A percentile compares a stretch with the other conserved stretches of the same genome.
phyloP scores from a whole-genome alignment of 805 yeast genomes.

The Candida insectorum region DNA sequence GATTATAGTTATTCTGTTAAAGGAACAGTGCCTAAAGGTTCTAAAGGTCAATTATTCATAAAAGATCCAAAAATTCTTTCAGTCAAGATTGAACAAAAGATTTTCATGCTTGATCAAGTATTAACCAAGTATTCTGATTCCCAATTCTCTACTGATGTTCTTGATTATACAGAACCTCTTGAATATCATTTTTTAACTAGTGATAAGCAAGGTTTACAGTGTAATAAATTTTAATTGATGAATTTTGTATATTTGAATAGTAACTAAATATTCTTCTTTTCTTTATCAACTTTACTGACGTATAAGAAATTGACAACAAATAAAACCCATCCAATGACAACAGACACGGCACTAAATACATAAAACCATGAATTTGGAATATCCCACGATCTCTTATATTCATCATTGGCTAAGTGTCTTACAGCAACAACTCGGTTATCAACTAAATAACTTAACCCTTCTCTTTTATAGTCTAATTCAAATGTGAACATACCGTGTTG shows the following conservation, averaged over 20 bases:
- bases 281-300: slow-evolving; percentile 26
- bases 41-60: slow-evolving; percentile 11
- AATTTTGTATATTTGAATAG: neutral
- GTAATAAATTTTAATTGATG: slow-evolving; percentile 1
- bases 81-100: slow-evolving; percentile 1
- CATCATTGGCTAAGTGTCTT: slow-evolving; percentile 94
- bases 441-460: slow-evolving; percentile 66
- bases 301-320: slow-evolving; percentile 67
- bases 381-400: slow-evolving; percentile 88
- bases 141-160: neutral
- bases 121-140: neutral
- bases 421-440: slow-evolving; percentile 74
- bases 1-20: slow-evolving; percentile 5
- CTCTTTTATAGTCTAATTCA: slow-evolving; percentile 69
- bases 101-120: slow-evolving; percentile 1
- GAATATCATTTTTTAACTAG: slow-evolving; percentile 8
- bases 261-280: slow-evolving; percentile 26
- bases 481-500: slow-evolving; percentile 97
- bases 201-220: slow-evolving; percentile 2
- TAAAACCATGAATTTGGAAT: slow-evolving; percentile 94
- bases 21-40: slow-evolving; percentile 8
- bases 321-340: slow-evolving; percentile 70
- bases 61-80: slow-evolving; percentile 6
- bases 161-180: slow-evolving; percentile 4
- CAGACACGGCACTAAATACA: slow-evolving; percentile 64